phyloP scores from a whole-genome alignment of 495 filamentous ascomycete species.

The Lindgomyces ingoldianus region DNA sequence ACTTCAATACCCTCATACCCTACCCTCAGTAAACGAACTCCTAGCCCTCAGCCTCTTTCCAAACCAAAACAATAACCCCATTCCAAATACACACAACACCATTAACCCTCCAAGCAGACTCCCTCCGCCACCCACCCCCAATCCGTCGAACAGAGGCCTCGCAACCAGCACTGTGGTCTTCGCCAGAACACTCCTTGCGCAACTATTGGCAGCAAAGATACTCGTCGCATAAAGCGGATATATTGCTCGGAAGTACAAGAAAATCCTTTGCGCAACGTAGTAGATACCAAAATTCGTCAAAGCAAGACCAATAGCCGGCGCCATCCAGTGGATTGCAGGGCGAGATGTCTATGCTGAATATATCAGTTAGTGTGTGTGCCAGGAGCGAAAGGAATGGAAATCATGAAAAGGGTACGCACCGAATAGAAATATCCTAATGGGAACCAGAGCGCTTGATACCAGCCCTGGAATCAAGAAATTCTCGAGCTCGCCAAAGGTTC shows the following conservation, averaged over 20 bases:
- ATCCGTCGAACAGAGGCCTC: slow-evolving; percentile 55
- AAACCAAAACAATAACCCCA: slow-evolving; percentile 36
- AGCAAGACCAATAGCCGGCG: slow-evolving; percentile 55
- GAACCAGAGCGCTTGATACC: slow-evolving; percentile 52
- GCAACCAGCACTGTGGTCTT: slow-evolving; percentile 58
- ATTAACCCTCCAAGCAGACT: slow-evolving; percentile 59
- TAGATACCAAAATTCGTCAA: slow-evolving; percentile 56
- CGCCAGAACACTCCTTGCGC: slow-evolving; percentile 57
- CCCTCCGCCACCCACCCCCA: slow-evolving; percentile 57
- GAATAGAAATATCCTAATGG: slow-evolving; percentile 61
- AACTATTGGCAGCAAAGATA: slow-evolving; percentile 63
- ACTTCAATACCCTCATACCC: background rate
- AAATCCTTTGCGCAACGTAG: slow-evolving; percentile 60
- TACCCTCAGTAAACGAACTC: slow-evolving; percentile 39
- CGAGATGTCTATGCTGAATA: slow-evolving; percentile 57
- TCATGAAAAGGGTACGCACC: background rate
- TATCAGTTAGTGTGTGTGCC: background rate
- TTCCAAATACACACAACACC: slow-evolving; percentile 49
- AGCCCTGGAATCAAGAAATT: slow-evolving; percentile 49
- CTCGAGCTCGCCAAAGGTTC: slow-evolving; percentile 54
- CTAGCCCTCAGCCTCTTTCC: slow-evolving; percentile 41
- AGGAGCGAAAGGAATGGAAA: background rate
- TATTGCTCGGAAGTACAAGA: slow-evolving; percentile 61
- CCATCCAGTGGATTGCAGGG: slow-evolving; percentile 61
- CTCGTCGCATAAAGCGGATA: slow-evolving; percentile 64